These are phyloP conservation scores for Prunus salicina DNA, from an alignment of 306 rosid genomes.

Conservation along the genomic window DNA sequence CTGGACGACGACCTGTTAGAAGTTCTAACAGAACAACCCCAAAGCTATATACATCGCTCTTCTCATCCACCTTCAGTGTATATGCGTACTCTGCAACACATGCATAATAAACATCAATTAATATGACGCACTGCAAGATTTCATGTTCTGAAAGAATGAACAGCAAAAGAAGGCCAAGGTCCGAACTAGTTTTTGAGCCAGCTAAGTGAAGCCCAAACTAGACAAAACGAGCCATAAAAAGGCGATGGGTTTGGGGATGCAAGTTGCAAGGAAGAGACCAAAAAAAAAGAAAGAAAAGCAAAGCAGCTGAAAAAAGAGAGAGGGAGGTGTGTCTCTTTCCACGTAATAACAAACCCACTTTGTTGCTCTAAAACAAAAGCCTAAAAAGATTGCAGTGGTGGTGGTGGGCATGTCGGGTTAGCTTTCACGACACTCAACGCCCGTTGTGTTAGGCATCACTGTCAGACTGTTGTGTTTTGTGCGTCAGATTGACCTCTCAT, in stretches of 20 bases:
- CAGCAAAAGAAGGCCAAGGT: not conserved
- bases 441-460: constrained; percentile 14
- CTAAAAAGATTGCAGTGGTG: not conserved
- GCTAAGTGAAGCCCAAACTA: not conserved
- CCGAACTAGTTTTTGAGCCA: not conserved
- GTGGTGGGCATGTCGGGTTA: constrained; percentile 2
- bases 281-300: not conserved
- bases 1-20: constrained; percentile 64
- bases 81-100: constrained; percentile 72
- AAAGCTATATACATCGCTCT: constrained; percentile 81
- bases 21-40: constrained; percentile 76
- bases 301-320: not conserved
- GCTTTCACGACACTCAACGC: constrained; percentile 23
- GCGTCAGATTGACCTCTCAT: constrained; percentile 15
- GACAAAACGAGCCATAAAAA: not conserved
- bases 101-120: not conserved
- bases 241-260: not conserved
- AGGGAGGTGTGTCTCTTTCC: constrained; percentile 6
- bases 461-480: constrained; percentile 1
- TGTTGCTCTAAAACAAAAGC: not conserved
- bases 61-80: constrained; percentile 74
- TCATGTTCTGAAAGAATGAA: not conserved
- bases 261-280: not conserved
- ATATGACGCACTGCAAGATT: too few relatives aligned
- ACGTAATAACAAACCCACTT: not conserved